Evolutionary conservation across 306 rosid species (phyloP).

Genomic region (Hippophae gyantsensis): DNA sequence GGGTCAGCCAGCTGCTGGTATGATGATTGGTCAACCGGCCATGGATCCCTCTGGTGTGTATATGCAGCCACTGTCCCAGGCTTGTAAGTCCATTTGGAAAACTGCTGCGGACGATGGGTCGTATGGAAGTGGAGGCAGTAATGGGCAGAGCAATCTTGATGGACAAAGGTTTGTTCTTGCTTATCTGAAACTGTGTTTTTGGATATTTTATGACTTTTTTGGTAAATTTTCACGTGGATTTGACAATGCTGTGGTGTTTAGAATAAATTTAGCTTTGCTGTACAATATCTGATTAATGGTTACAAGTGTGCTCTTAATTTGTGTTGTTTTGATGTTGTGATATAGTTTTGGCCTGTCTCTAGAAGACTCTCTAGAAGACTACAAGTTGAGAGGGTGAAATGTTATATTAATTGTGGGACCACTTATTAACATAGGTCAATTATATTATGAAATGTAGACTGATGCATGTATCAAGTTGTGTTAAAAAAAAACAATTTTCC

Average conservation of each 20-base stretch:
- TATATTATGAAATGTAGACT: too few species aligned
- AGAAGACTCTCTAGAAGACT: too few species aligned
- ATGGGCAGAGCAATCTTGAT: constrained; percentile 62
- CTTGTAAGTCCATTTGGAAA: constrained; percentile 97
- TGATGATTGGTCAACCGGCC: constrained; percentile 88
- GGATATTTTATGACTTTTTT: not conserved
- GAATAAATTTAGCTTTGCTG: not conserved
- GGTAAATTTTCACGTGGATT: not conserved
- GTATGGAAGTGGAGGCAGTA: constrained; percentile 52
- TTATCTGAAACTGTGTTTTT: not conserved
- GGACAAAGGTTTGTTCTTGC: constrained; percentile 56
- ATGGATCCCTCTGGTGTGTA: constrained; percentile 75
- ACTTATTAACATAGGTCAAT: too few species aligned
- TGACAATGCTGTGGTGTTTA: not conserved
- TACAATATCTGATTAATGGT: not conserved
- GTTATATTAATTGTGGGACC: too few species aligned
- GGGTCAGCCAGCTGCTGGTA: constrained; percentile 75
- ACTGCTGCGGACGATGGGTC: constrained; percentile 53
- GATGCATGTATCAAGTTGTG: too few species aligned
- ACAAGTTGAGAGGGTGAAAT: too few species aligned
- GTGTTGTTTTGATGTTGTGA: not conserved
- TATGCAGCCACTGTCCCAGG: constrained; percentile 89
- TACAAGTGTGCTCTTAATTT: not conserved
- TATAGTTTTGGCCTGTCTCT: not conserved
- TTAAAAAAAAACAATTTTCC: too few species aligned